Base-by-base conservation (phyloP, 2,329 filamentous ascomycete species). In the Parastagonospora avenae region DNA sequence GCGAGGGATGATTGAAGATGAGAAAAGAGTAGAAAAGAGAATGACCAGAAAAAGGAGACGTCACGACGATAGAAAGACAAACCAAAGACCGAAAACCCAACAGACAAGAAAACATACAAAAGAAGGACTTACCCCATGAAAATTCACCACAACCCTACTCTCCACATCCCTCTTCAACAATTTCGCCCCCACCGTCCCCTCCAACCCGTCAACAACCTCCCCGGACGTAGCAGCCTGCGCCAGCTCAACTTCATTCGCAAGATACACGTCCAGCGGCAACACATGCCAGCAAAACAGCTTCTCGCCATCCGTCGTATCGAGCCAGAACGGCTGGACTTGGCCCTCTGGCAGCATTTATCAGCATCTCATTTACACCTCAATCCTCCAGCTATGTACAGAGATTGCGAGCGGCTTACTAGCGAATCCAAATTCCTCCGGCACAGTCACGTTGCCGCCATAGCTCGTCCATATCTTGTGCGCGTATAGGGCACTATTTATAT, bases 251-350 rank as follows among this genome's bases (percentile, higher is more conserved):
- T 95, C 89, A 62, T 96, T 82, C 59, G 88, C 80, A 6, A 85
- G 79, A 70, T 95, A 96, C 0, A 91, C 77, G 44, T 88, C 85
- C 6, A 95, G 75, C 0, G 93, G 93, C 42, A 97, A 77, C 47
- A 97, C 82, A 67, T 97, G 93, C 93, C 93, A 97, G 24, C 89
- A 90, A 68, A 94, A 95, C 14, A 97, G 77, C 2, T 79, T 85
- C 72, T 92, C 87, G 33, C 86, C 85, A 70, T 97, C 92, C 1
- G 85, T 78, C 0, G 91, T 94, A 4, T 76, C 77, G 32, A 97
- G 75, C 41, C 84, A 85, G 71, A 97, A 97, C 0, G 93, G 90
- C 5, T 91, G 92, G 2, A 96, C 89, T 76, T 97, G 93, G 62
- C 92, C 91, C 68, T 85, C 90, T 93, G 35, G 27, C 19, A 39